Evolutionary conservation across 2,329 filamentous ascomycete species (phyloP), one percentile per base, ranked within the genome.

Genomic region (Endocalyx cinctus): DNA sequence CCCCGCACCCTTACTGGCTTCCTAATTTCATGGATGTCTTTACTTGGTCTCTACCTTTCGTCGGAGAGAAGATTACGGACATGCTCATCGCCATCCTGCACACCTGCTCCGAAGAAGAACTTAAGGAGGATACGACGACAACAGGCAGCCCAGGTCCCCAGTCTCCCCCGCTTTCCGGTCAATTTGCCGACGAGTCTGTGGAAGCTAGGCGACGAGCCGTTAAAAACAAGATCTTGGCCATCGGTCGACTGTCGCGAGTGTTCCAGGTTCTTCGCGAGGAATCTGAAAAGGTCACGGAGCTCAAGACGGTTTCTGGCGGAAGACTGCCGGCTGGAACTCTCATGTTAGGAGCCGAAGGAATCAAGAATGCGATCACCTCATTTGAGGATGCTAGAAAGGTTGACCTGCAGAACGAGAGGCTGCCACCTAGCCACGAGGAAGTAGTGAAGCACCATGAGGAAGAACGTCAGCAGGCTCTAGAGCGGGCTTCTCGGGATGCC

Each of bases 21-120:
- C 92, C 92, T 35, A 98, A 98, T 70, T 98, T 98, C 59, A 98
- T 98, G 92, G 92, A 98, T 56, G 92, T 98, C 43, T 98, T 98
- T 59, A 98, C 92, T n/a, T 98, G 92, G 92, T 98, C 92, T 20
- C 72, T 98, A 40, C 92, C 92, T 1, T 98, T 98, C 64, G 92
- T 98, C 16, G 90, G 92, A 42, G 92, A 98, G 65, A 98, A 98
- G 75, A 89, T 98, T 55, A 97, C 92, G 13, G 92, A 98, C 56
- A 98, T 98, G 92, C 79, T 98, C 46, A 96, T 98, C 58, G 90
- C 89, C 26, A 98, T 98, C 55, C 72, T 98, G 50, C 96, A 94
- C 70, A 97, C 87, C 13, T 97, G 89, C 70, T 96, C 92, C n/a
- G 94, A 98, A 66, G 92, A 98, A 54, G 88, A 98, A 61, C 79